Conservation (phyloP, 176 grass and related monocot genomes). For the Aegilops bicornis region DNA sequence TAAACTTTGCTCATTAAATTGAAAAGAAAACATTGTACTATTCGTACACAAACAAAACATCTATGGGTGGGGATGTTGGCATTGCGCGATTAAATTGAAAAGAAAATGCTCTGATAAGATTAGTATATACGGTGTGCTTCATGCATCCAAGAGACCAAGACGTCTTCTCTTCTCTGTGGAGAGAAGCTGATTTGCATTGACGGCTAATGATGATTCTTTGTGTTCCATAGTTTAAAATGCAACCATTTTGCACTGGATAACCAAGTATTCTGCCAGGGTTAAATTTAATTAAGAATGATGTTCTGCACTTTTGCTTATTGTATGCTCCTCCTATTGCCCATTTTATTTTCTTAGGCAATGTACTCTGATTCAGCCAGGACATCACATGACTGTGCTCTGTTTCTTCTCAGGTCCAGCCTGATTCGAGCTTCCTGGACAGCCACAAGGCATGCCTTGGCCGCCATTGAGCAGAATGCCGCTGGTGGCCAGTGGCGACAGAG, state of each 20-base stretch:
- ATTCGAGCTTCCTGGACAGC: too few relatives aligned
- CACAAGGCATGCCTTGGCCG: too few relatives aligned
- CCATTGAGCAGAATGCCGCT: neutral
- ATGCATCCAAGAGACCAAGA: neutral
- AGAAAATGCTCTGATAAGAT: neutral
- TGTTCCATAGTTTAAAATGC: neutral
- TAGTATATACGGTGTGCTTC: neutral
- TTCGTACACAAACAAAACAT: too few relatives aligned
- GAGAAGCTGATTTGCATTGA: constrained; percentile 10
- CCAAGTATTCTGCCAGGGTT: neutral
- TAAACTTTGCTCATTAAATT: too few relatives aligned
- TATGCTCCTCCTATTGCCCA: neutral
- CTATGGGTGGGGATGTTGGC: too few relatives aligned
- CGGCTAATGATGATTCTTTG: neutral
- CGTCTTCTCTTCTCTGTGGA: neutral
- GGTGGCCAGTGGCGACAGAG: neutral
- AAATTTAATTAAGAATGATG: neutral
- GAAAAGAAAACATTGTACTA: too few relatives aligned
- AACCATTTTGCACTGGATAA: neutral
- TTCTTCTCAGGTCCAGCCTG: too few relatives aligned
- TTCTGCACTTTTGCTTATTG: neutral
- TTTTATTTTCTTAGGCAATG: neutral
- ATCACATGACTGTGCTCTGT: too few relatives aligned
- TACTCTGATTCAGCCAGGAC: too few relatives aligned
- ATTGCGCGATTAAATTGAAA: neutral